Percentiles rank a stretch among this genome's conserved stretches.
Conservation (phyloP, 306 rosid species). For the Oemleria cerasiformis region DNA sequence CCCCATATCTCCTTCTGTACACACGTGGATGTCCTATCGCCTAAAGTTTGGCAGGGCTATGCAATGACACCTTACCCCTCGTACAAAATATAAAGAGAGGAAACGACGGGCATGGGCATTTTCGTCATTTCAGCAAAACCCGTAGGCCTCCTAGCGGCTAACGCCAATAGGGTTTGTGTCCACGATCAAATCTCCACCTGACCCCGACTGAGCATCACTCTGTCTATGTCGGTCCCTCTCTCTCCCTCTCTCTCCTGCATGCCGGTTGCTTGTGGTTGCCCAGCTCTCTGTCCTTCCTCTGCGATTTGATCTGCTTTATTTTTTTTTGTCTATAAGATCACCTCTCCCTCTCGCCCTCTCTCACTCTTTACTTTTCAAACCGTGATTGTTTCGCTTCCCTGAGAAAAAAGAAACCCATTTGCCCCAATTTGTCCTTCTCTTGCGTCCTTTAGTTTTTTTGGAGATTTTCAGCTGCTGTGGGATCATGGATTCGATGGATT, state of each 20-base stretch:
- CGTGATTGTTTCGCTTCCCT: not conserved
- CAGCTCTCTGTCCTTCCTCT: not conserved
- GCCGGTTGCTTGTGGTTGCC: not conserved
- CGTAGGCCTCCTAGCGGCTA: not conserved
- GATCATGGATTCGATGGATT: slow-evolving; percentile 41
- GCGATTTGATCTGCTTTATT: not conserved
- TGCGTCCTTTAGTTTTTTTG: not conserved
- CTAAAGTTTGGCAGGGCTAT: slow-evolving; percentile 26
- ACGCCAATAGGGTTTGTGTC: slow-evolving; percentile 27
- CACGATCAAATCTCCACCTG: slow-evolving; percentile 18
- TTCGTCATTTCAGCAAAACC: slow-evolving; percentile 18
- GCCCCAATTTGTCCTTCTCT: not conserved
- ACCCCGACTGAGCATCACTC: not conserved
- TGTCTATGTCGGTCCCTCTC: slow-evolving; percentile 23
- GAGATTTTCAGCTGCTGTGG: not conserved
- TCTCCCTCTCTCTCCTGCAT: not conserved
- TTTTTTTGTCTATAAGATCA: not conserved
- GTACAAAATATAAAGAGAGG: not conserved
- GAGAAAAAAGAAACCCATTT: not conserved
- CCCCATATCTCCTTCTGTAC: too few relatives aligned
- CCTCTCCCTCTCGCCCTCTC: not conserved
- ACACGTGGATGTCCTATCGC: slow-evolving; percentile 35
- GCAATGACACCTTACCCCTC: not conserved
- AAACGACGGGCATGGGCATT: slow-evolving; percentile 24
- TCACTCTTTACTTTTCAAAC: not conserved